Evolutionary conservation across 2,329 filamentous ascomycete genomes (phyloP).

Genomic region (Bipolaris sorokiniana): DNA sequence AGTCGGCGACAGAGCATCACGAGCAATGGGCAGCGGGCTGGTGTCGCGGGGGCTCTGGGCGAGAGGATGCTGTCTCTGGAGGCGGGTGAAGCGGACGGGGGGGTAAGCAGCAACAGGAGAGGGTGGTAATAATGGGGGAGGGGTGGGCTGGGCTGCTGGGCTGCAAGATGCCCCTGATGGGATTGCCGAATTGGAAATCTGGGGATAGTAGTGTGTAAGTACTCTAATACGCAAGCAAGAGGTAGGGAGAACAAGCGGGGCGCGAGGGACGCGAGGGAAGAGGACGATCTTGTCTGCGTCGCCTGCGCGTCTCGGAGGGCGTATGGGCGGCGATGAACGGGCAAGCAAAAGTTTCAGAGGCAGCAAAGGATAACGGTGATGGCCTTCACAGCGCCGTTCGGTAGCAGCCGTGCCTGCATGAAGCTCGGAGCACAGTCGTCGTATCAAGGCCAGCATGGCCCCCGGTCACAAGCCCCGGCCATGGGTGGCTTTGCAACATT

Average conservation of each 20-base stretch:
- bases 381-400: constrained; percentile 10
- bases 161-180: constrained; percentile 25
- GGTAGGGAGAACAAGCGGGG: constrained; percentile 14
- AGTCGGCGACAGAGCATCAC: constrained; percentile 43
- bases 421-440: constrained; percentile 20
- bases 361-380: constrained; percentile 8
- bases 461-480: constrained; percentile 4
- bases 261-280: constrained; percentile 3
- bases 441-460: constrained; percentile 16
- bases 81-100: not conserved
- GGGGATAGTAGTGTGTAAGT: constrained; percentile 10
- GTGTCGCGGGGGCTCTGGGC: constrained; percentile 5
- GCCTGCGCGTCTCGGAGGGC: constrained; percentile 1
- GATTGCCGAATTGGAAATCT: constrained; percentile 14
- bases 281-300: constrained; percentile 4
- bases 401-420: constrained; percentile 25
- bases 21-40: constrained; percentile 17
- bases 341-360: constrained; percentile 10
- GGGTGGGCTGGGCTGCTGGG: not conserved
- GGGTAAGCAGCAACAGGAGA: not conserved
- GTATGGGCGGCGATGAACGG: constrained; percentile 2
- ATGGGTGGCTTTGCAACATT: not conserved
- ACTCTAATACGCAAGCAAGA: constrained; percentile 6
- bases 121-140: not conserved
- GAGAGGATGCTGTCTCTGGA: constrained; percentile 1